Base-by-base conservation (phyloP, 371 early-diverging fungal species). In the Haplosporangium sp. region DNA sequence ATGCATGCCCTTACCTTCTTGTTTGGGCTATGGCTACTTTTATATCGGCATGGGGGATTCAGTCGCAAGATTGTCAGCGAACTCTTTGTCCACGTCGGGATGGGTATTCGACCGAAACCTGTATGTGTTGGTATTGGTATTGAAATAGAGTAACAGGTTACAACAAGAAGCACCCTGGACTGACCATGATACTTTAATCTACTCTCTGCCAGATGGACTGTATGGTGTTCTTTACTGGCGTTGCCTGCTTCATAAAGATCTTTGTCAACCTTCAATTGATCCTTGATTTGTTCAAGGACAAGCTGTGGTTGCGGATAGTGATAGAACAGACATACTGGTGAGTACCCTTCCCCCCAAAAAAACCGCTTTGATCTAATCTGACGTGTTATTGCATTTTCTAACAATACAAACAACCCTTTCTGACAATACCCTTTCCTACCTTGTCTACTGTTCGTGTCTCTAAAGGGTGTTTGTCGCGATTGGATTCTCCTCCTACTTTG, bases 401-500 rank as follows among this genome's bases (percentile, higher is more conserved):
- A 11, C 36, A 13, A 20, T 53, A 20, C 37, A 2, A 29, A 29
- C 29, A 29, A 29, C 29, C 4, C 29, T 29, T 29, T 29, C 29
- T 29, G 29, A 29, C 29, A 29, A 29, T 29, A 4, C 29, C 4
- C 29, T 29, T 29, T 29, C 29, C 29, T 4, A 29, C 1, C 29
- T 4, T 29, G 2, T 29, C 29, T 29, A 29, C 29, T 29, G 29
- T 29, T 4, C 29, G 29, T 29, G 29, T 29, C 29, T 29, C 29
- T 29, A 29, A 29, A 77, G 79, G 80, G 55, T 79, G 23, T 40
- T 79, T 61, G 80, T 79, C 10, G 64, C 80, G 18, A 65, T 79
- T 13, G 73, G 73, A 5, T 79, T 79, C 69, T 72, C 80, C 11
- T 58, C 80, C 13, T 79, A 79, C 55, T 79, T 79, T 62, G 80